A percentile compares a stretch with the other conserved stretches of the same genome.
Evolutionary conservation across 2,329 filamentous ascomycete genomes (phyloP).

Genomic region (Epichloe coenophiala): DNA sequence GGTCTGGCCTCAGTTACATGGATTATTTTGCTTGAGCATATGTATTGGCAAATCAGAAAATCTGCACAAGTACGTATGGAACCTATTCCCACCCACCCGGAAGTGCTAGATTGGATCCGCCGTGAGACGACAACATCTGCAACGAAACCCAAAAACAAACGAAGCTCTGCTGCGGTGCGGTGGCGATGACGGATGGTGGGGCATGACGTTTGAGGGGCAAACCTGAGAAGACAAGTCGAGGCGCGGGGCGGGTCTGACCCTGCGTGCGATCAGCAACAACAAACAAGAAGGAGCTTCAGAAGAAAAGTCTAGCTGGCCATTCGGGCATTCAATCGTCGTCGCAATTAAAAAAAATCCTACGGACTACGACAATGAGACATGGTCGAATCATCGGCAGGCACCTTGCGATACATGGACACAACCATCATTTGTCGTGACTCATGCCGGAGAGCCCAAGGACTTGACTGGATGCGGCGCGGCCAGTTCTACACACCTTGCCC

Average conservation of each 20-base stretch:
- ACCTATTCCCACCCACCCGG: too few relatives aligned
- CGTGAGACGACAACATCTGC: conserved; percentile 8
- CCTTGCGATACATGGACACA: too few relatives aligned
- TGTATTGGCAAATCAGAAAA: too few relatives aligned
- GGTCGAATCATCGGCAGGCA: too few relatives aligned
- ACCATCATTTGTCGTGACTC: neutral
- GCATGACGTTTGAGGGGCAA: conserved; percentile 17
- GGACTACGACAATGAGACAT: too few relatives aligned
- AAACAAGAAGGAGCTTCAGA: neutral
- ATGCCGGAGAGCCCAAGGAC: neutral
- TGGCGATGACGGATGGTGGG: conserved; percentile 17
- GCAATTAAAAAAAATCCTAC: too few relatives aligned
- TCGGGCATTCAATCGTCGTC: too few relatives aligned
- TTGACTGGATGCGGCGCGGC: neutral
- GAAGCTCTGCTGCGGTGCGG: conserved; percentile 5
- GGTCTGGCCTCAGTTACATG: too few relatives aligned
- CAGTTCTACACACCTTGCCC: neutral
- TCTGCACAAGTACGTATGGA: too few relatives aligned
- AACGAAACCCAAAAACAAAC: neutral
- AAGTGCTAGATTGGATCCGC: conserved; percentile 4
- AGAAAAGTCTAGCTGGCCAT: too few relatives aligned
- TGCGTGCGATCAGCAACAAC: neutral
- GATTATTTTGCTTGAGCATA: too few relatives aligned
- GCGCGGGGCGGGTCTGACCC: neutral
- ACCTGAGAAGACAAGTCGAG: neutral